These are phyloP conservation scores for Trebouxia sp. DNA, from an alignment of 139 green algal species.

Conservation along the genomic window DNA sequence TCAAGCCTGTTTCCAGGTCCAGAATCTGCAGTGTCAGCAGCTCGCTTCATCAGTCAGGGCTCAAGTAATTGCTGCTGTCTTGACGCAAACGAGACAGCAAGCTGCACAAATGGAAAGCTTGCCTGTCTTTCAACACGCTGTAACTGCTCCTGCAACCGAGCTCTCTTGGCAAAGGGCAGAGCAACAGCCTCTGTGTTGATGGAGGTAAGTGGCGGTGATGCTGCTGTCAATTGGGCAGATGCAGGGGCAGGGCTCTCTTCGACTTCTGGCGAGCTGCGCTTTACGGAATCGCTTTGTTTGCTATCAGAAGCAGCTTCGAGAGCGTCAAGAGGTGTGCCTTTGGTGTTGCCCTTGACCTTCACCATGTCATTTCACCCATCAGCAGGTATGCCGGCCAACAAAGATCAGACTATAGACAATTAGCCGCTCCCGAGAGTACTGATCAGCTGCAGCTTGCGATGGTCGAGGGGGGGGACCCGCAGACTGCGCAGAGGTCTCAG, in stretches of 20 bases:
- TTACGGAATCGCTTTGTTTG: not conserved
- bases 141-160: not conserved
- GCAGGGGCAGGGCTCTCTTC: not conserved
- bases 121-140: not conserved
- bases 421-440: too few relatives aligned
- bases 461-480: too few relatives aligned
- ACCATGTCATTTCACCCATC: too few relatives aligned
- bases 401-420: too few relatives aligned
- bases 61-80: too few relatives aligned
- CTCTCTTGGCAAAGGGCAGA: not conserved
- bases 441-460: too few relatives aligned
- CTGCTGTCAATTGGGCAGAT: not conserved
- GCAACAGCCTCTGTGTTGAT: not conserved
- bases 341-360: not conserved
- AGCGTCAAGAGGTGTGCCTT: not conserved
- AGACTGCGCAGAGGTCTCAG: too few relatives aligned
- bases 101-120: too few relatives aligned
- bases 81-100: too few relatives aligned
- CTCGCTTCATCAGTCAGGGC: too few relatives aligned
- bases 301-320: not conserved
- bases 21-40: not conserved
- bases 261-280: not conserved
- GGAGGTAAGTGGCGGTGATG: not conserved
- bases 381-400: too few relatives aligned
- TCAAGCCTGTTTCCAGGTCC: not conserved